Conservation (phyloP, 306 rosid genomes). For the Comarum palustre region DNA sequence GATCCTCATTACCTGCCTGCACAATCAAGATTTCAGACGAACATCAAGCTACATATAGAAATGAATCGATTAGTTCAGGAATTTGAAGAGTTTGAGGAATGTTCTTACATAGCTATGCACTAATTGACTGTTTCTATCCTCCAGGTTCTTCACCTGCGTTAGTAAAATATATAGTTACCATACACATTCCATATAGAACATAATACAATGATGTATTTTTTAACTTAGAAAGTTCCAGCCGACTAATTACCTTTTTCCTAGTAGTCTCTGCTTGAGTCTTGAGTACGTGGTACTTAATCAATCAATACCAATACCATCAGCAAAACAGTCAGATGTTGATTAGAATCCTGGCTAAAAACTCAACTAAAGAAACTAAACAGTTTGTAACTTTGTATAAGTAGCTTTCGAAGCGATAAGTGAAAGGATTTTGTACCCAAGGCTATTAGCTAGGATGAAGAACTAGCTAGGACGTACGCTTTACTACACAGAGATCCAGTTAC, state of each 20-base stretch:
- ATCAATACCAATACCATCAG: background rate
- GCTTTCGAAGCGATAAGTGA: background rate
- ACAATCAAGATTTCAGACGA: background rate
- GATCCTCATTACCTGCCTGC: conserved; percentile 57
- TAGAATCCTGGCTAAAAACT: background rate
- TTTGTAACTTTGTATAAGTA: too few species aligned
- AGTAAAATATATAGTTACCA: background rate
- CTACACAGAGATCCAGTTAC: background rate
- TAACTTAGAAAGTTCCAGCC: too few species aligned
- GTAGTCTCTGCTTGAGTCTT: conserved; percentile 47
- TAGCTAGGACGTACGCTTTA: background rate
- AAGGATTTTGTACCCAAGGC: background rate
- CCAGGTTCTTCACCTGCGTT: conserved; percentile 53
- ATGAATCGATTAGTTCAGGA: background rate
- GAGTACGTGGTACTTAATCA: conserved; percentile 54
- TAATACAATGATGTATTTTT: too few species aligned
- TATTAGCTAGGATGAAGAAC: background rate
- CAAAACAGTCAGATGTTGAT: background rate
- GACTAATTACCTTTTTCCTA: conserved; percentile 53
- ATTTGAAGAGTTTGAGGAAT: background rate
- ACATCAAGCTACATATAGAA: background rate
- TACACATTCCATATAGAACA: too few species aligned
- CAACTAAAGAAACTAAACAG: background rate
- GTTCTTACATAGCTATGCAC: conserved; percentile 51
- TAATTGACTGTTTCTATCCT: conserved; percentile 36